These are phyloP conservation scores for Hypoxylon sp. DNA, from an alignment of 2,329 filamentous ascomycete genomes.

Conservation along the genomic window DNA sequence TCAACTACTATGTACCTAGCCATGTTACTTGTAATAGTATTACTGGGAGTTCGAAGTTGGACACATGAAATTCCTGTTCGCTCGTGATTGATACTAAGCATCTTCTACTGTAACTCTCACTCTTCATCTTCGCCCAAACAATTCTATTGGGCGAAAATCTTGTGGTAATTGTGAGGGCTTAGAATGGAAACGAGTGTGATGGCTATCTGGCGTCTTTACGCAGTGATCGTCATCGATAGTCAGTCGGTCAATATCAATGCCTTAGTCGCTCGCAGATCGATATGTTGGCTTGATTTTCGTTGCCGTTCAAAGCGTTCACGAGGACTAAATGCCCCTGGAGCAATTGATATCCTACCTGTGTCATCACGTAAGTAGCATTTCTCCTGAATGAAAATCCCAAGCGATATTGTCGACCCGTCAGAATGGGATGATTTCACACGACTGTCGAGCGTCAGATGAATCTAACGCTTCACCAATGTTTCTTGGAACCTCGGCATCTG, in stretches of 20 bases:
- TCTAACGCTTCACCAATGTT: slow-evolving; percentile 18
- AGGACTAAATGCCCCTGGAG: neutral
- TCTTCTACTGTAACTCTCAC: neutral
- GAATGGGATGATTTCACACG: neutral
- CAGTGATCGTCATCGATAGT: slow-evolving; percentile 10
- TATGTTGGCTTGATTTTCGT: neutral
- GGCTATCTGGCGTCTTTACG: slow-evolving; percentile 2
- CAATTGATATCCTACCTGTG: neutral
- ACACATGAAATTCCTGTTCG: neutral
- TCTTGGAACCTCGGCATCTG: slow-evolving; percentile 18
- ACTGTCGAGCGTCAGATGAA: slow-evolving; percentile 7
- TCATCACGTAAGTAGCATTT: neutral
- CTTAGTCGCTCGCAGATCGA: neutral
- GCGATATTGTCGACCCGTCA: neutral
- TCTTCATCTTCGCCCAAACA: neutral
- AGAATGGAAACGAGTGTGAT: neutral
- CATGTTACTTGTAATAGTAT: neutral
- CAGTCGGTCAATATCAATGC: slow-evolving; percentile 9
- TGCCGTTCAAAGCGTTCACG: neutral
- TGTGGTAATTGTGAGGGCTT: neutral
- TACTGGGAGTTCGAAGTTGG: neutral
- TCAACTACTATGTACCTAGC: neutral
- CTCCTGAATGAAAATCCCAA: neutral
- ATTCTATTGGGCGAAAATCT: neutral
- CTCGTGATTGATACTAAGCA: neutral